Evolutionary conservation across 176 grass and related monocot species (phyloP), one percentile per base, ranked within the genome.

Genomic region (Juncus effusus): DNA sequence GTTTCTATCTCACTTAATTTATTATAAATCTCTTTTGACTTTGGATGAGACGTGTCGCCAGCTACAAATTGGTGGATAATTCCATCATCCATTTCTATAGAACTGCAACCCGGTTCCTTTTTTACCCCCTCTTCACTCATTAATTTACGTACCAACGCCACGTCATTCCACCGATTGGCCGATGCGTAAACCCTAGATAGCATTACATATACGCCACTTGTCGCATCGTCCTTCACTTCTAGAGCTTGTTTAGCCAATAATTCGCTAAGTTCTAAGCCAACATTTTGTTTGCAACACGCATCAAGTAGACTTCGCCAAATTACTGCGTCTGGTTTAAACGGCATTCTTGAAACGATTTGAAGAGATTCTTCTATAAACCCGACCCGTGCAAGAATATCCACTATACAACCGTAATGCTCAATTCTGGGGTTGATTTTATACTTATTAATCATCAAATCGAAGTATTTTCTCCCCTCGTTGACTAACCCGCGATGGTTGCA

Each of bases 341-440:
- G 74, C 92, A 96, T 91, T 16, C 63, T 63, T 0, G 85, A 71
- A 45, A 96, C 80, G 1, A 86, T 69, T n/a, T 84, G 70, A 6
- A 96, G 85, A 0, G 92, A 84, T 45, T 88, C 92, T 50, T 85
- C 74, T 6, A 96, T 81, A 77, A 72, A 73, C 4, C 92, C 92
- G 11, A 84, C 82, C 3, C 92, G 79, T 14, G 87, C 92, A 5
- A 96, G 69, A 70, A 96, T 79, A 77, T 91, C 87, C 4, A 91
- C 82, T 83, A 92, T 84, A 82, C 93, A 89, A 35, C 93, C 85
- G 4, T 97, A 89, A 81, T 89, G 88, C 75, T 92, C 92, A 10
- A 96, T 88, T 58, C 79, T 77, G 0, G 80, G 87, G 55, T 62
- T 66, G 59, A 91, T 91, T 16, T 67, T 38, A 16, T 78, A 80